phyloP scores from a whole-genome alignment of 169 alveolate species.

The Amoebophrya sp. region DNA sequence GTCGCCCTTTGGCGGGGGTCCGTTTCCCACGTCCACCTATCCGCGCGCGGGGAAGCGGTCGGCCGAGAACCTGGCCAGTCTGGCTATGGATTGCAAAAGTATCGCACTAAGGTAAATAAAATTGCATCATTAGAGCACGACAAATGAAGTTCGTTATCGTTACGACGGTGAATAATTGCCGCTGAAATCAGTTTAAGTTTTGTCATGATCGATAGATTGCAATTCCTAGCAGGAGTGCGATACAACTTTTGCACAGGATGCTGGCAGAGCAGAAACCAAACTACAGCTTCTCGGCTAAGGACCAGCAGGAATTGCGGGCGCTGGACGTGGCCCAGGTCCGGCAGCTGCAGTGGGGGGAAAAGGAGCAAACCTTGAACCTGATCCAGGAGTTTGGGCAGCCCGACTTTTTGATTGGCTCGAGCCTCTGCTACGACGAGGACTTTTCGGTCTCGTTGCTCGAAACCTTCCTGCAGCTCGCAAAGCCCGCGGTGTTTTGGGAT shows the following conservation, averaged over 20 bases:
- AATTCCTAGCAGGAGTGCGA: too few relatives aligned
- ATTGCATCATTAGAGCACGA: too few relatives aligned
- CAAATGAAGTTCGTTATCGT: too few relatives aligned
- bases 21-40: background rate
- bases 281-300: too few relatives aligned
- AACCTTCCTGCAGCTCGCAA: background rate
- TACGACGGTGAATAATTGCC: too few relatives aligned
- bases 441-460: background rate
- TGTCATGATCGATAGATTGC: too few relatives aligned
- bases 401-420: background rate
- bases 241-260: too few relatives aligned
- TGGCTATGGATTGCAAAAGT: background rate
- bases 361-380: background rate
- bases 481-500: background rate
- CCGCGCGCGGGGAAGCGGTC: background rate
- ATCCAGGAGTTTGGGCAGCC: background rate
- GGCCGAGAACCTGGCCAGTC: background rate
- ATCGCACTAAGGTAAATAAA: too few relatives aligned
- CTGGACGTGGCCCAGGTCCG: background rate
- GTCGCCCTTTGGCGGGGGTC: too few relatives aligned
- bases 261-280: too few relatives aligned
- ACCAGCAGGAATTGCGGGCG: background rate
- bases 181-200: too few relatives aligned
- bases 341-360: background rate
- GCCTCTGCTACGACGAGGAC: conserved; percentile 4